Percentiles rank a stretch among this genome's conserved stretches.
Conservation (phyloP, 164 flowering plant species). For the Nymphaea thermarum region DNA sequence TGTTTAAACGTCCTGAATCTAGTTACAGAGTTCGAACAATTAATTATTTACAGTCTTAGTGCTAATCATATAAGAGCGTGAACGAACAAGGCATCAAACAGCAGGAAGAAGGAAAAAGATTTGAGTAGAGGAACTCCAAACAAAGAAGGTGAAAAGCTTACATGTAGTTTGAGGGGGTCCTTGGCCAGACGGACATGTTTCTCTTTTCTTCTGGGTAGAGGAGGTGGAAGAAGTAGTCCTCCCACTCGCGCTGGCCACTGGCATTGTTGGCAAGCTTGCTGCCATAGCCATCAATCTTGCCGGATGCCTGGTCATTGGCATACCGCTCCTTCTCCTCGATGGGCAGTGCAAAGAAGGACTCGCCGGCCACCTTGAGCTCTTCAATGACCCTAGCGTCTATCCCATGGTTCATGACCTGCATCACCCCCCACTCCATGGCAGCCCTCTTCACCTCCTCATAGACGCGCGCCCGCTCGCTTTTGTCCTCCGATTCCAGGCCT, state of each 20-base stretch:
- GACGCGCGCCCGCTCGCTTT: conserved; percentile 23
- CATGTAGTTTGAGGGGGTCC: conserved; percentile 58
- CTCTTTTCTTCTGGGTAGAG: conserved; percentile 63
- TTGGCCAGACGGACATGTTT: conserved; percentile 78
- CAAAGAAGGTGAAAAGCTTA: no score
- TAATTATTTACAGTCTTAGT: no score
- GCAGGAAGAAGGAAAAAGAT: no score
- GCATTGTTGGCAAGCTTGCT: conserved; percentile 85
- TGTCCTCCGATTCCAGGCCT: conserved; percentile 41
- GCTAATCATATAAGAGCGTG: no score
- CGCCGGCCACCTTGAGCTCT: conserved; percentile 52
- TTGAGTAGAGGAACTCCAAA: no score
- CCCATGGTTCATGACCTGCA: conserved; percentile 80
- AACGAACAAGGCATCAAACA: no score
- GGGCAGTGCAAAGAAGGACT: conserved; percentile 57
- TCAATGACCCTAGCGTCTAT: conserved; percentile 39
- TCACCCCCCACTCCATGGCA: conserved; percentile 62
- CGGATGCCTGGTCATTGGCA: conserved; percentile 67
- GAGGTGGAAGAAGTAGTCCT: conserved; percentile 85
- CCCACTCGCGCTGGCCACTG: conserved; percentile 86
- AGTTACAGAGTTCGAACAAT: no score
- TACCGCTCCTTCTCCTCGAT: conserved; percentile 77
- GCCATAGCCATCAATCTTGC: conserved; percentile 88
- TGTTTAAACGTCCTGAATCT: no score
- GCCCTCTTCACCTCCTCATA: conserved; percentile 48